phyloP scores from a whole-genome alignment of 2,329 filamentous ascomycete species.

The Aspergillus niger region DNA sequence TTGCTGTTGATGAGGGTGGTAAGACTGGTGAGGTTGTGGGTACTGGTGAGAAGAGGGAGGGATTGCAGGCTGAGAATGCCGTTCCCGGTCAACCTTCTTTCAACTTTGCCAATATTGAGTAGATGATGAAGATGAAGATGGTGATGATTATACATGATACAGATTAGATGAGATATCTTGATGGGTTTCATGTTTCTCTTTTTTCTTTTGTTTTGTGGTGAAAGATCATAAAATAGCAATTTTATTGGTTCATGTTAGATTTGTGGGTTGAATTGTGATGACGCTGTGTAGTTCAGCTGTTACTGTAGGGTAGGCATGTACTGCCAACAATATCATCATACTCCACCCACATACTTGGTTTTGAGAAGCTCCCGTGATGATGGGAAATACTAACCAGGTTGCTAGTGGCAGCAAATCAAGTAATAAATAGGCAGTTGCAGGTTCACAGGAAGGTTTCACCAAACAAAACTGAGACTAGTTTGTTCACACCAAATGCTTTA shows the following conservation, averaged over 20 bases:
- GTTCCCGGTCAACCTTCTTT: conserved; percentile 82
- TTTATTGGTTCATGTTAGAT: conserved; percentile 10
- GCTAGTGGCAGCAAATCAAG: too few relatives aligned
- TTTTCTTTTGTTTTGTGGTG: background rate
- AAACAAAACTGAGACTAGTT: too few relatives aligned
- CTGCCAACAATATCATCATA: too few relatives aligned
- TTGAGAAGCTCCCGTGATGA: too few relatives aligned
- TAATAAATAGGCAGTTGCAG: background rate
- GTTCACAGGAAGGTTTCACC: too few relatives aligned
- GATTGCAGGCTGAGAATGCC: conserved; percentile 69
- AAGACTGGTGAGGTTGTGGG: conserved; percentile 48
- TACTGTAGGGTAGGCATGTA: too few relatives aligned
- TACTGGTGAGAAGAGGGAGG: conserved; percentile 58
- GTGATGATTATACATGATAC: background rate
- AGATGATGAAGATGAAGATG: conserved; percentile 2
- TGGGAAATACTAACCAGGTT: too few relatives aligned
- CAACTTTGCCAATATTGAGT: conserved; percentile 75
- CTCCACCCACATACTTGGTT: background rate
- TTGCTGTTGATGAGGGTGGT: conserved; percentile 65
- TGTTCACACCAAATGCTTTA: background rate
- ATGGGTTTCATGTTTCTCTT: background rate
- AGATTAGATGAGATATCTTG: background rate
- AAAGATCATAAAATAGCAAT: conserved; percentile 12
- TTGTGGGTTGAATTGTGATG: background rate
- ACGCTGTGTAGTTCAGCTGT: background rate